Evolutionary conservation across 2,329 filamentous ascomycete species (phyloP).

Genomic region (Passalora sequoiae): DNA sequence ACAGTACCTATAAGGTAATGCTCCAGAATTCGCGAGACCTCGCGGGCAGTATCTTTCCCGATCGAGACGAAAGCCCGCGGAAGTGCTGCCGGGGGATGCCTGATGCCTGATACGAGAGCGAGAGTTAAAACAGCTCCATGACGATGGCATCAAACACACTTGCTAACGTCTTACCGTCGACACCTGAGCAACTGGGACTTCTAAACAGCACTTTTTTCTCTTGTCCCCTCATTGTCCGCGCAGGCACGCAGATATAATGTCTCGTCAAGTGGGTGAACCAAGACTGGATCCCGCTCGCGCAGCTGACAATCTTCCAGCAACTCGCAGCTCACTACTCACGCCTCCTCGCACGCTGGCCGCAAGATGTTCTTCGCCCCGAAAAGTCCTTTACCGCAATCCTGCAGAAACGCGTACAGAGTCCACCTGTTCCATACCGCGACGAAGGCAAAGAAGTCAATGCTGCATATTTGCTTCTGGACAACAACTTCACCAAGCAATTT

Average conservation of each 20-base stretch:
- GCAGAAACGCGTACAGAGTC: conserved; percentile 37
- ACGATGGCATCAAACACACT: conserved; percentile 1
- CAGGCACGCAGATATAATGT: conserved; percentile 16
- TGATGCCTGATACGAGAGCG: not conserved
- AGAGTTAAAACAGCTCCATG: not conserved
- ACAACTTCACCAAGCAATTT: conserved; percentile 51
- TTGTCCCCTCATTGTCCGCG: not conserved
- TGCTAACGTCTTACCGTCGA: no score
- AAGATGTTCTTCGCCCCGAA: conserved; percentile 46
- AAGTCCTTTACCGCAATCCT: conserved; percentile 43
- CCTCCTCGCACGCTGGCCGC: conserved; percentile 47
- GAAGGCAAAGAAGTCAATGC: conserved; percentile 52
- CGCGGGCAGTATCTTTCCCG: conserved; percentile 1
- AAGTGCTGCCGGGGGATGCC: not conserved
- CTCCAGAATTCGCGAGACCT: conserved; percentile 4
- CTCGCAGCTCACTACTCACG: conserved; percentile 48
- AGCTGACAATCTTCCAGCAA: conserved; percentile 5
- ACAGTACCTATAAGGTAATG: no score
- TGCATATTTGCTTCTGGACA: conserved; percentile 56
- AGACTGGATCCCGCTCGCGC: not conserved
- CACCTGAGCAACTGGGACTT: no score
- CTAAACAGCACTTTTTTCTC: no score
- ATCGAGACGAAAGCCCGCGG: conserved; percentile 3
- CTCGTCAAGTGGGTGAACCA: conserved; percentile 20
- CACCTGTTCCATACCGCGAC: conserved; percentile 22